phyloP scores from a whole-genome alignment of 73 alveolate genomes.

The Breviolum minutum region DNA sequence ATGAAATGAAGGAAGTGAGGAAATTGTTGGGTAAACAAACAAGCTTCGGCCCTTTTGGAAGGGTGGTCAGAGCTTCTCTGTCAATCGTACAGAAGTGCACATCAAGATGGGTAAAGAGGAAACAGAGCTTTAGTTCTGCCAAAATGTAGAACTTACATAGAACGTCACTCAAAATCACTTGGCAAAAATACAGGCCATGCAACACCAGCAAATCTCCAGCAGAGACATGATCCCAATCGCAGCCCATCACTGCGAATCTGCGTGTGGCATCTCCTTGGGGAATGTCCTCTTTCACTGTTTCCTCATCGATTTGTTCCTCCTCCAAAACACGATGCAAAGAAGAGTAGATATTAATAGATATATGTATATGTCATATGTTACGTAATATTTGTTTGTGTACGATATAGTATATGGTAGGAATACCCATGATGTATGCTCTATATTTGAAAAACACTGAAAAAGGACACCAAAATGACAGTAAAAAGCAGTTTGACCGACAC shows the following conservation, averaged over 20 bases:
- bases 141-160: no score
- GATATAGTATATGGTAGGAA: no score
- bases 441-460: background rate
- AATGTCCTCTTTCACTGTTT: background rate
- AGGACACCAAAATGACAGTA: background rate
- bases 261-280: constrained; percentile 84
- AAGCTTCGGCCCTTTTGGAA: no score
- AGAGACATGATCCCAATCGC: constrained; percentile 92
- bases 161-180: no score
- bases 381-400: background rate
- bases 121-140: no score
- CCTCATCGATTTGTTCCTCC: background rate
- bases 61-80: no score
- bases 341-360: background rate
- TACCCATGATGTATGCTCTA: no score
- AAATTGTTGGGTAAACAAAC: no score
- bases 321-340: background rate
- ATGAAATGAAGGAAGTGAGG: no score
- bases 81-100: background rate
- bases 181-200: background rate
- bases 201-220: constrained; percentile 74
- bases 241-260: constrained; percentile 92
- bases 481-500: background rate
- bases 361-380: background rate
- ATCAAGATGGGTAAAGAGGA: background rate